Percentiles rank a stretch among this genome's conserved stretches.
Evolutionary conservation across 352 stramenopile species (phyloP).

Genomic region (Pythium diclinum): DNA sequence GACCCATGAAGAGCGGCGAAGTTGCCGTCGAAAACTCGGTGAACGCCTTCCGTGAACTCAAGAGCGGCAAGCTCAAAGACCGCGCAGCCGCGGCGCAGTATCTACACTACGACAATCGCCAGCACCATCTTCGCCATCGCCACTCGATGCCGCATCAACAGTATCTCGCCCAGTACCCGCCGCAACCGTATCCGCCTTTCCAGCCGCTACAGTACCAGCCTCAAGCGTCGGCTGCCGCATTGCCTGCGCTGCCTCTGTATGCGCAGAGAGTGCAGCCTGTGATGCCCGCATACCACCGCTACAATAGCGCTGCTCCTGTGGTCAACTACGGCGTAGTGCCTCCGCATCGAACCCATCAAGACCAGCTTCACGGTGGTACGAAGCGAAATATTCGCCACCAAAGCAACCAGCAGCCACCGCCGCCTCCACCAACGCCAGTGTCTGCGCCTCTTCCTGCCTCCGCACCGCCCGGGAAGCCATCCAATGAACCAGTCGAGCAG

Average conservation of each 20-base stretch:
- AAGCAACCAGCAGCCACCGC: neutral
- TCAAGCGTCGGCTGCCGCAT: neutral
- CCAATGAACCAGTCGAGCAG: neutral
- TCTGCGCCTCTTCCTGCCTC: neutral
- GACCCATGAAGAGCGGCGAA: slow-evolving; percentile 34
- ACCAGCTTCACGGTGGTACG: neutral
- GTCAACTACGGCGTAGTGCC: neutral
- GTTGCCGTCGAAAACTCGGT: slow-evolving; percentile 39
- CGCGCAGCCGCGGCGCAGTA: neutral
- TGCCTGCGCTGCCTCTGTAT: neutral
- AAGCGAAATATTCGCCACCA: neutral
- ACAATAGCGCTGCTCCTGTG: neutral
- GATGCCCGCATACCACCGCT: slow-evolving; percentile 6
- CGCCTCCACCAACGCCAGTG: neutral
- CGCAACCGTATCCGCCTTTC: slow-evolving; percentile 2
- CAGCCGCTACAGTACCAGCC: slow-evolving; percentile 11
- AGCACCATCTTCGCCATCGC: slow-evolving; percentile 13
- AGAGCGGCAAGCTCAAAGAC: slow-evolving; percentile 21
- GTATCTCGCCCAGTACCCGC: slow-evolving; percentile 3
- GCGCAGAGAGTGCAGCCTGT: neutral
- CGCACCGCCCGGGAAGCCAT: neutral
- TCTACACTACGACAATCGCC: slow-evolving; percentile 1
- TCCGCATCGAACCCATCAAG: neutral
- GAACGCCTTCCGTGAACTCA: slow-evolving; percentile 28
- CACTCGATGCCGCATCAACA: slow-evolving; percentile 18